Conservation (phyloP, 768 basidiomycete genomes). For the Porpolomopsis calyptriformis region DNA sequence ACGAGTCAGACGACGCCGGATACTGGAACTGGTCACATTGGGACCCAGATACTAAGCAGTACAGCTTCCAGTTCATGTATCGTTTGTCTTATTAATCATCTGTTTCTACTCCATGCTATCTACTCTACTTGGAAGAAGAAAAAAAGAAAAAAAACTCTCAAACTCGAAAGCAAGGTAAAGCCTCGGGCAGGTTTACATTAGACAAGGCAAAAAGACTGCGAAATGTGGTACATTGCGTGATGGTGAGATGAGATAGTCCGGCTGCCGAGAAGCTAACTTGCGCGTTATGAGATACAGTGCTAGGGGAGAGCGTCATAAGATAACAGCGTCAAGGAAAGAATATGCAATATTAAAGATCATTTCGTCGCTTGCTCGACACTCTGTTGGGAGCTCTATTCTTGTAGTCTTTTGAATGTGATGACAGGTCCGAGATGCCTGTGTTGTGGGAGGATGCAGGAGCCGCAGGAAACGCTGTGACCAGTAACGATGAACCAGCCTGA, state of each 20-base stretch:
- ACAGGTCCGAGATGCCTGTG: constrained; percentile 8
- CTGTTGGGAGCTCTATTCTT: constrained; percentile 25
- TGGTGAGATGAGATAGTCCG: neutral
- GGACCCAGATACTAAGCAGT: constrained; percentile 99
- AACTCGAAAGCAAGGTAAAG: too few species aligned
- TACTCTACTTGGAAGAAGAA: too few species aligned
- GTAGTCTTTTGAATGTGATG: constrained; percentile 15
- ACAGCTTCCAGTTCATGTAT: constrained; percentile 97
- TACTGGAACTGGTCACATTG: constrained; percentile 98
- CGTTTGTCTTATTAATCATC: constrained; percentile 36
- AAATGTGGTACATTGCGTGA: neutral
- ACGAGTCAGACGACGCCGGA: constrained; percentile 81
- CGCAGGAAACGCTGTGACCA: too few species aligned
- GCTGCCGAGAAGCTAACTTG: neutral
- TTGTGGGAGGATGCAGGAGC: too few species aligned
- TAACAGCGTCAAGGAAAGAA: neutral
- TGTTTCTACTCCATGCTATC: too few species aligned
- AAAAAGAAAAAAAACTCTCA: too few species aligned
- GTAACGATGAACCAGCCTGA: too few species aligned
- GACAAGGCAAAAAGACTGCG: too few species aligned
- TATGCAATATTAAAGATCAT: constrained; percentile 17
- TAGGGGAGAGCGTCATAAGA: neutral
- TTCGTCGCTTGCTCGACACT: constrained; percentile 35
- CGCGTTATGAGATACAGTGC: neutral
- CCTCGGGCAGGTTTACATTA: too few species aligned